These are phyloP conservation scores for Kwoniella europaea DNA, from an alignment of 768 basidiomycete species.

Conservation along the genomic window DNA sequence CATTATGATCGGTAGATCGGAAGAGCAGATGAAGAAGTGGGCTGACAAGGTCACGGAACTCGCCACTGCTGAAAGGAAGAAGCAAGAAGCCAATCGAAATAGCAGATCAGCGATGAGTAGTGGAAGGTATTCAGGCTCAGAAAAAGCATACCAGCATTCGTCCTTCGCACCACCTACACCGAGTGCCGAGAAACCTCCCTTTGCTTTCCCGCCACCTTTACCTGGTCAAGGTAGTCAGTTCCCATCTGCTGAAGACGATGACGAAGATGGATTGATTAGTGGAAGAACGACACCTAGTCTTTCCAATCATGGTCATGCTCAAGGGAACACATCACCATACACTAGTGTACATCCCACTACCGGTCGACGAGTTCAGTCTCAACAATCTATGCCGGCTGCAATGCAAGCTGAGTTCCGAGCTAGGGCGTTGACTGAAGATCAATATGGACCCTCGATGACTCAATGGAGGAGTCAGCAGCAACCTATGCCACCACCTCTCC, in stretches of 20 bases:
- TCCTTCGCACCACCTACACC: slow-evolving; percentile 53
- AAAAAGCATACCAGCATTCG: slow-evolving; percentile 56
- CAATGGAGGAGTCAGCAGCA: slow-evolving; percentile 69
- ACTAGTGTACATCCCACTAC: slow-evolving; percentile 78
- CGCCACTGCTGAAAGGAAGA: slow-evolving; percentile 64
- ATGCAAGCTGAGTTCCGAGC: slow-evolving; percentile 65
- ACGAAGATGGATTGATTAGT: slow-evolving; percentile 35
- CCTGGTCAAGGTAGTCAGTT: slow-evolving; percentile 24
- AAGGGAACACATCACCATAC: slow-evolving; percentile 14
- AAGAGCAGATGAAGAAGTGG: slow-evolving; percentile 93
- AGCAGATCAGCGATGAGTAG: slow-evolving; percentile 24
- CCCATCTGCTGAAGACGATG: slow-evolving; percentile 62
- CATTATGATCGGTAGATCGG: slow-evolving; percentile 86
- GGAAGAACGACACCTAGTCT: slow-evolving; percentile 48
- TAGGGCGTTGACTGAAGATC: slow-evolving; percentile 73
- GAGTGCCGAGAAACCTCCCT: slow-evolving; percentile 48
- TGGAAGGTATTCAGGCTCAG: slow-evolving; percentile 63
- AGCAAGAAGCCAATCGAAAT: slow-evolving; percentile 60
- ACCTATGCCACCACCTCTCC: slow-evolving; percentile 53
- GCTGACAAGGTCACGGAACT: slow-evolving; percentile 85
- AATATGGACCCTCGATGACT: slow-evolving; percentile 67
- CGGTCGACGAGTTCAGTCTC: slow-evolving; percentile 64
- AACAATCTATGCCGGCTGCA: slow-evolving; percentile 68
- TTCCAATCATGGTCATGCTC: slow-evolving; percentile 21
- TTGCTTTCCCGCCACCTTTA: slow-evolving; percentile 50